Base-by-base conservation (phyloP, 768 basidiomycete genomes). In the Mycena metata region DNA sequence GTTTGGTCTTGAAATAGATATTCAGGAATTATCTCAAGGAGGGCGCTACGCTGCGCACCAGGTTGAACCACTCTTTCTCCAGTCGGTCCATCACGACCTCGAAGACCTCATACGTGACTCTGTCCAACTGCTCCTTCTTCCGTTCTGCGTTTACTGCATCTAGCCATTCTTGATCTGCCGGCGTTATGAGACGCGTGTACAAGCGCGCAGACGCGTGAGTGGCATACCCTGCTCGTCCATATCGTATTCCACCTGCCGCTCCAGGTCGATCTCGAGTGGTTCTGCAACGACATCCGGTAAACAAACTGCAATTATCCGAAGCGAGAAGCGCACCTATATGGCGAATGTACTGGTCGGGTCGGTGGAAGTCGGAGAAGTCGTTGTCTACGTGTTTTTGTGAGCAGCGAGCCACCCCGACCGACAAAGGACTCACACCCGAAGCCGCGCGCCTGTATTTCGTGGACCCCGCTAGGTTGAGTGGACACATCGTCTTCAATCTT, bases 41-140 rank as follows among this genome's bases (percentile, higher is more conserved):
- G 52, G n/a, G 43, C 24, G 46, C 21, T 5, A 24, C 42, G 56
- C 60, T 9, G 75, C 88, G 69, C 72, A 97, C 96, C 80, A 99
- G 79, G 75, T 96, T 93, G 75, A 98, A 99, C 94, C 96, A 99
- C 78, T 99, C 98, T 83, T 99, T 99, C 84, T 99, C 98, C 71
- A 99, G 79, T 65, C 95, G 89, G 80, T 99, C 98, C 93, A 99
- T 96, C 70, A 99, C 88, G 65, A 99, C 90, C 81, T 99, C 98
- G 67, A 99, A 98, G 1, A 89, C 83, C 76, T 99, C 97, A 76
- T 91, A 93, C 0, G 92, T 81, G 50, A 98, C 88, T 15, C 79
- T 82, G 73, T 91, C 90, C 36, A 90, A 75, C 64, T 91, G 88
- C 68, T 92, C 89, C 67, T 91, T 92, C 80, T 87, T 92, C 33